Conservation (phyloP, 1,284 basidiomycete species). For the Dichomitus squalens region DNA sequence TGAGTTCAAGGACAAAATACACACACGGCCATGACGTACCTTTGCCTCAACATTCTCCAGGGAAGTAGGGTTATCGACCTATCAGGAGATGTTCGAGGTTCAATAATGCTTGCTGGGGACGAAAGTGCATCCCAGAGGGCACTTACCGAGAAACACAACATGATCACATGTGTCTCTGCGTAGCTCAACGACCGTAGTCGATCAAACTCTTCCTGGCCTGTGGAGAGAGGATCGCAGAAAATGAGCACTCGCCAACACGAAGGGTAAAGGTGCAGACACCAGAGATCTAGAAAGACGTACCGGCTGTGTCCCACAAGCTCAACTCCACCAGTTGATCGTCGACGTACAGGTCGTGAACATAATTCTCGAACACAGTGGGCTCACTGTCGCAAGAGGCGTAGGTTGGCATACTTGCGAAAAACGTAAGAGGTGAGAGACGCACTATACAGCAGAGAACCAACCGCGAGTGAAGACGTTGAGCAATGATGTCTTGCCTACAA, state of each 20-base stretch:
- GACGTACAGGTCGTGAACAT: constrained; percentile 83
- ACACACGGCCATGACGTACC: constrained; percentile 43
- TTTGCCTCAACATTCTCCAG: constrained; percentile 93
- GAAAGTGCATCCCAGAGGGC: not conserved
- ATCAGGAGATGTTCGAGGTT: constrained; percentile 58
- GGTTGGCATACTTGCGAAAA: not conserved
- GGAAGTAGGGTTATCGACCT: constrained; percentile 91
- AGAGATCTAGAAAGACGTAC: constrained; percentile 45
- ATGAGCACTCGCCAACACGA: too few species aligned
- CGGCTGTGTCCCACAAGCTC: constrained; percentile 96
- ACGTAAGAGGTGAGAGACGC: constrained; percentile 33
- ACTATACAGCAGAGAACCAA: constrained; percentile 90
- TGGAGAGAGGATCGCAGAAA: constrained; percentile 13
- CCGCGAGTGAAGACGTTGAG: constrained; percentile 85
- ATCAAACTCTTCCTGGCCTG: constrained; percentile 97
- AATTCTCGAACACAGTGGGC: constrained; percentile 93
- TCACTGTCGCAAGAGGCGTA: constrained; percentile 52
- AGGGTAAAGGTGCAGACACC: not conserved
- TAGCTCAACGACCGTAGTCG: constrained; percentile 89
- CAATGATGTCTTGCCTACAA: constrained; percentile 75
- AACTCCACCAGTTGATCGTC: constrained; percentile 87
- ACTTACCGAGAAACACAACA: constrained; percentile 91
- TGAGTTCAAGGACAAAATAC: constrained; percentile 1
- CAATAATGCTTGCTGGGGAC: constrained; percentile 4
- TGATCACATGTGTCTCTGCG: constrained; percentile 92